Evolutionary conservation across 202 grass and related monocot genomes (phyloP).

Genomic region (Miscanthus sacchariflorus): DNA sequence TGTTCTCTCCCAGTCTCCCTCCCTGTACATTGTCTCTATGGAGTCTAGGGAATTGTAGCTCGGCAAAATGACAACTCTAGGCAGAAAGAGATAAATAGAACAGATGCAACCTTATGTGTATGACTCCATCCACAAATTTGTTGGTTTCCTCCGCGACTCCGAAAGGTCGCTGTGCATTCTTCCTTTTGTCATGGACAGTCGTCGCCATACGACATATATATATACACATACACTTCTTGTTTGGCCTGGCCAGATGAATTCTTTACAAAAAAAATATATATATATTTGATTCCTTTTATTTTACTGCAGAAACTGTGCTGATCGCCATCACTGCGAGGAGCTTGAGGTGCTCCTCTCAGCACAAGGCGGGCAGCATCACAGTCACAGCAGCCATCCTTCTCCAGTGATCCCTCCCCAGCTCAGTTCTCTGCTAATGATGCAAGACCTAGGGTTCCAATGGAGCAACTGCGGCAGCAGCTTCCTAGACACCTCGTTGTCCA

Average conservation of each 20-base stretch:
- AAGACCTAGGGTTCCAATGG: conserved; percentile 91
- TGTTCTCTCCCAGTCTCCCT: conserved; percentile 54
- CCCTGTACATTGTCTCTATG: conserved; percentile 48
- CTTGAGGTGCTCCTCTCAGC: conserved; percentile 54
- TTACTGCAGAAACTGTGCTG: conserved; percentile 51
- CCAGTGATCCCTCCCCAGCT: conserved; percentile 45
- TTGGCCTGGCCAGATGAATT: not conserved
- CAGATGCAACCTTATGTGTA: conserved; percentile 25
- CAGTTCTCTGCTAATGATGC: conserved; percentile 67
- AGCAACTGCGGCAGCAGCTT: conserved; percentile 41
- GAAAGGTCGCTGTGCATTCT: conserved; percentile 39
- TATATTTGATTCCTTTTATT: not conserved
- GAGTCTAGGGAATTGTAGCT: conserved; percentile 77
- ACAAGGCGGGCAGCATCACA: conserved; percentile 47
- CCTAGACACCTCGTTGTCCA: not conserved
- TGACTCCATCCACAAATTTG: conserved; percentile 51
- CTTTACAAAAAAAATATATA: not conserved
- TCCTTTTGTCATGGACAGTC: conserved; percentile 41
- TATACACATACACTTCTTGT: not conserved
- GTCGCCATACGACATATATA: too few relatives aligned
- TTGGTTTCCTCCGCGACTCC: conserved; percentile 49
- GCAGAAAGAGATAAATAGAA: conserved; percentile 37
- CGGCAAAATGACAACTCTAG: conserved; percentile 60
- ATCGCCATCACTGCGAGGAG: conserved; percentile 38
- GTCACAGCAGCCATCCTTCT: conserved; percentile 28